Evolutionary conservation across 441 rosid species (phyloP).

Genomic region (Gossypium laxum): DNA sequence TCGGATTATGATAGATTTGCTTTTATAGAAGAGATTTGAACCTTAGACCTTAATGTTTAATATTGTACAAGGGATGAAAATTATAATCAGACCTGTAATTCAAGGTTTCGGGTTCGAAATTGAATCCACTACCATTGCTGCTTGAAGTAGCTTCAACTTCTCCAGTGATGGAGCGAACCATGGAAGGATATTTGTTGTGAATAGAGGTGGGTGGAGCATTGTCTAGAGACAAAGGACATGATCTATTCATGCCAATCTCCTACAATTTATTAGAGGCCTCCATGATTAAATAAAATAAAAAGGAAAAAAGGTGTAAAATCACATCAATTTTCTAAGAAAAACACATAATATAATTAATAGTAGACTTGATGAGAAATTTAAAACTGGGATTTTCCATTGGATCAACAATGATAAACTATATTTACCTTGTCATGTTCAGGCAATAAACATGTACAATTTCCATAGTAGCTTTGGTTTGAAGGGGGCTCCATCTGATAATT

Average conservation of each 20-base stretch:
- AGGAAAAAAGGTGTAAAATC: too few species aligned
- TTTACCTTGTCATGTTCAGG: slow-evolving; percentile 38
- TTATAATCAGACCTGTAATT: slow-evolving; percentile 28
- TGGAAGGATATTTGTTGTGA: slow-evolving; percentile 22
- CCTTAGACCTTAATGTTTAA: background rate
- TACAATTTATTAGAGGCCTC: slow-evolving; percentile 6
- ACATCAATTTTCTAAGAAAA: too few species aligned
- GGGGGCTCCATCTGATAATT: slow-evolving; percentile 51
- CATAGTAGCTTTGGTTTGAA: slow-evolving; percentile 52
- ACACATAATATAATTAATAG: too few species aligned
- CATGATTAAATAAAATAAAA: background rate
- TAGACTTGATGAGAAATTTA: background rate
- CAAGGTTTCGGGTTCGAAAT: slow-evolving; percentile 6
- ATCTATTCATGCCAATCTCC: slow-evolving; percentile 41
- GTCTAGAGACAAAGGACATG: slow-evolving; percentile 35
- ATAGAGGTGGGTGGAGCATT: slow-evolving; percentile 23
- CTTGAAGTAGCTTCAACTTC: slow-evolving; percentile 27
- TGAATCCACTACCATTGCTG: slow-evolving; percentile 19
- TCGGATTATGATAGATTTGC: background rate
- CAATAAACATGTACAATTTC: slow-evolving; percentile 21
- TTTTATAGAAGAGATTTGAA: background rate
- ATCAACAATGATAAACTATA: background rate
- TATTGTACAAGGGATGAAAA: background rate
- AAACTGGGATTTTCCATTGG: background rate
- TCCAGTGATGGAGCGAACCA: slow-evolving; percentile 21